A percentile compares a stretch with the other conserved stretches of the same genome.
Evolutionary conservation across 2,329 filamentous ascomycete genomes (phyloP).

Genomic region (Verticillium albo-atrum): DNA sequence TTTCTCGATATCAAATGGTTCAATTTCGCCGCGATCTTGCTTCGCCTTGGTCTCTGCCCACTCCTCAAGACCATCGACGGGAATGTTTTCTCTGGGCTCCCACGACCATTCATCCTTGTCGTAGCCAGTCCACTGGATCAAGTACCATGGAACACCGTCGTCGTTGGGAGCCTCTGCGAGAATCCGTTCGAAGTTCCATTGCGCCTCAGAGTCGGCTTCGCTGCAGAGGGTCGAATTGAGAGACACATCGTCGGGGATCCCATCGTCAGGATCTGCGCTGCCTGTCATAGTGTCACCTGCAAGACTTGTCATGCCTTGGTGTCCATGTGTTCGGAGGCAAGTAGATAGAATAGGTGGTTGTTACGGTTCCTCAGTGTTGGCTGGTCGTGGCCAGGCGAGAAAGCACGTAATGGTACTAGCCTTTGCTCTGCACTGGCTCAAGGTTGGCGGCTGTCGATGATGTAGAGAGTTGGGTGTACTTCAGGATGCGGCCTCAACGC

Average conservation of each 20-base stretch:
- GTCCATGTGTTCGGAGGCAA: neutral
- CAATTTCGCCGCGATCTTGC: slow-evolving; percentile 23
- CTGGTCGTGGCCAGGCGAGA: too few species aligned
- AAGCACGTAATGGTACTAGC: too few species aligned
- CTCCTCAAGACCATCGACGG: slow-evolving; percentile 27
- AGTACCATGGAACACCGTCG: slow-evolving; percentile 20
- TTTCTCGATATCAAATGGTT: slow-evolving; percentile 34
- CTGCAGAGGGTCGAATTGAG: slow-evolving; percentile 27
- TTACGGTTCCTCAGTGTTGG: too few species aligned
- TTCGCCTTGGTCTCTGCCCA: slow-evolving; percentile 40
- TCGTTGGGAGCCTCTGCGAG: slow-evolving; percentile 36
- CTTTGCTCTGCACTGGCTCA: too few species aligned
- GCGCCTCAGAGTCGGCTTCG: slow-evolving; percentile 30
- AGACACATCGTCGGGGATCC: slow-evolving; percentile 21
- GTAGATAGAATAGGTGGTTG: too few species aligned
- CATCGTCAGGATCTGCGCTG: neutral
- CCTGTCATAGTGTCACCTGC: too few species aligned
- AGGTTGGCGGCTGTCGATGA: too few species aligned
- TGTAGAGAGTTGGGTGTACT: too few species aligned
- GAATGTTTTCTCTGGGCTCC: slow-evolving; percentile 45
- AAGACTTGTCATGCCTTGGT: too few species aligned
- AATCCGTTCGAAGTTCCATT: slow-evolving; percentile 48
- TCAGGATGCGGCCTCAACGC: too few species aligned
- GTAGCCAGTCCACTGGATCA: slow-evolving; percentile 33
- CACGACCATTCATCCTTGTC: slow-evolving; percentile 35